These are phyloP conservation scores for Claviceps sorghi DNA, from an alignment of 2,329 filamentous ascomycete species.

Conservation along the genomic window DNA sequence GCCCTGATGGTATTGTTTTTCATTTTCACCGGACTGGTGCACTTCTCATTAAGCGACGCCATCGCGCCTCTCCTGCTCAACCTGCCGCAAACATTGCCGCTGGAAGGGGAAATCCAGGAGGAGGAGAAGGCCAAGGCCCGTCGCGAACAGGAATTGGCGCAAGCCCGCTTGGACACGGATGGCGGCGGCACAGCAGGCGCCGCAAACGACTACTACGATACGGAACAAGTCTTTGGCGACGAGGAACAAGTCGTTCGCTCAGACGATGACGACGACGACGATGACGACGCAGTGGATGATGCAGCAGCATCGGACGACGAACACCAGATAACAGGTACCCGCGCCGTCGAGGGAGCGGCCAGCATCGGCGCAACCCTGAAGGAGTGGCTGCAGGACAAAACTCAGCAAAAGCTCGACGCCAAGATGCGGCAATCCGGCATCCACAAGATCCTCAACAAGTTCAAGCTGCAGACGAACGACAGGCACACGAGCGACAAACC, in stretches of 20 bases:
- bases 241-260: constrained; percentile 12
- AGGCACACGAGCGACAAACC: constrained; percentile 14
- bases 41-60: constrained; percentile 57
- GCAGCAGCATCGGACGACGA: constrained; percentile 14
- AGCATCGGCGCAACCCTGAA: constrained; percentile 18
- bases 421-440: constrained; percentile 15
- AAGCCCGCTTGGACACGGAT: constrained; percentile 11
- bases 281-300: constrained; percentile 12
- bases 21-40: constrained; percentile 61
- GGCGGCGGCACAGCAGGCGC: constrained; percentile 10
- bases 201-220: constrained; percentile 22
- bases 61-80: constrained; percentile 64
- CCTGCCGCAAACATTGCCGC: constrained; percentile 56
- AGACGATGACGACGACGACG: constrained; percentile 12
- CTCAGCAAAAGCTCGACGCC: constrained; percentile 17
- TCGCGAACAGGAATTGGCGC: constrained; percentile 10
- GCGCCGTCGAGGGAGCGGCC: constrained; percentile 25
- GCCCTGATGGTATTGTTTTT: constrained; percentile 64
- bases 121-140: constrained; percentile 34
- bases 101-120: constrained; percentile 34
- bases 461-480: constrained; percentile 14
- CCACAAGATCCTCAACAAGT: constrained; percentile 13
- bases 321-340: constrained; percentile 11
- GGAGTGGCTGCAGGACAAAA: constrained; percentile 23
- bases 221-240: constrained; percentile 21